phyloP scores from a whole-genome alignment of 1,139 yeast species.

The Pichia inconspicua region DNA sequence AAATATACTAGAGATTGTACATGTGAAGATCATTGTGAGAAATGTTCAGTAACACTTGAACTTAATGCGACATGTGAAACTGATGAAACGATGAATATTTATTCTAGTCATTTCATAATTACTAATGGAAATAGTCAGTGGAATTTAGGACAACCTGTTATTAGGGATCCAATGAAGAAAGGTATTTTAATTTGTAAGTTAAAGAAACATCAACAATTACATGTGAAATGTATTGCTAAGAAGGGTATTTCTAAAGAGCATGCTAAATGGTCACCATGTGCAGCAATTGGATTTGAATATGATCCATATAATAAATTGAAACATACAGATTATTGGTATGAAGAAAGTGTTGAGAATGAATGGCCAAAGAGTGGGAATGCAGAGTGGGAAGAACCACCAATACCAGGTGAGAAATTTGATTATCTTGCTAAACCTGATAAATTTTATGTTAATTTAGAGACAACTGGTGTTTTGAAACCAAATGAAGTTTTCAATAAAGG shows the following conservation, averaged over 20 bases:
- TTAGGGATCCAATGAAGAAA: constrained; percentile 62
- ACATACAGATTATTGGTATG: constrained; percentile 96
- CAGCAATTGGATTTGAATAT: constrained; percentile 96
- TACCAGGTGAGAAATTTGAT: constrained; percentile 81
- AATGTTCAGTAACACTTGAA: constrained; percentile 83
- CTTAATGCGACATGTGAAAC: constrained; percentile 82
- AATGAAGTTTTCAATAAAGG: constrained; percentile 84
- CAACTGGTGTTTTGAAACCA: constrained; percentile 83
- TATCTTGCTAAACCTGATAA: constrained; percentile 73
- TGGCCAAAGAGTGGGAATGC: constrained; percentile 90
- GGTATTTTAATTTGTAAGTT: constrained; percentile 89
- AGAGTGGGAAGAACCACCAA: constrained; percentile 95
- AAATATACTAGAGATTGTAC: constrained; percentile 91
- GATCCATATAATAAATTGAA: constrained; percentile 98
- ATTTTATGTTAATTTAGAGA: constrained; percentile 84
- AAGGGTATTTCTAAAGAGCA: constrained; percentile 98
- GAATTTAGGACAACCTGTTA: constrained; percentile 75
- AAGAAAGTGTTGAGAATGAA: constrained; percentile 77
- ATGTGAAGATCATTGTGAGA: constrained; percentile 94
- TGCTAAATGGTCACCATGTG: constrained; percentile 96
- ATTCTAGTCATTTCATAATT: constrained; percentile 73
- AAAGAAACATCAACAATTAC: constrained; percentile 86
- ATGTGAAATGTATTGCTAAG: constrained; percentile 87
- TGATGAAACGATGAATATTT: constrained; percentile 83
- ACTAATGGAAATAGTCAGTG: constrained; percentile 35